phyloP scores from a whole-genome alignment of 768 basidiomycete species.

The Rhodotorula babjevae region DNA sequence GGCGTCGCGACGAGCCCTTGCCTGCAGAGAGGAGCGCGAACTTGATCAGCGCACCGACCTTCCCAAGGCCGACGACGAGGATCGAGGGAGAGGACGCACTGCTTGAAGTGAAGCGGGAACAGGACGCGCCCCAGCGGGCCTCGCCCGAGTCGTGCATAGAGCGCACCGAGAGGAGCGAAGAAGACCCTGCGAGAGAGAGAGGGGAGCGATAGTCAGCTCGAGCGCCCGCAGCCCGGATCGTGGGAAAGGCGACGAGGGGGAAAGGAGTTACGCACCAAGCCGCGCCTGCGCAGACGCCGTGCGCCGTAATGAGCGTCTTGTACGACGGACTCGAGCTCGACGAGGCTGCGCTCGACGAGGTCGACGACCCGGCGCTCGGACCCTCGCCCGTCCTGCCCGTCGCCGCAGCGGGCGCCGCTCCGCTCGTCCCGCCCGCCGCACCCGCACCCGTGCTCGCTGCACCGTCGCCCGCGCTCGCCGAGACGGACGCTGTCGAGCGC shows the following conservation, averaged over 20 bases:
- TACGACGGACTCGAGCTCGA: background rate
- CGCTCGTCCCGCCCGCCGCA: too few relatives aligned
- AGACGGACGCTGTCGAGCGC: background rate
- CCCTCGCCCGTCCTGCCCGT: too few relatives aligned
- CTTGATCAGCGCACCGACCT: background rate
- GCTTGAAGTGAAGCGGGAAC: conserved; percentile 24
- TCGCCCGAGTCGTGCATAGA: conserved; percentile 19
- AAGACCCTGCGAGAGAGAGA: background rate
- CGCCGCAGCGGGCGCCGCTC: too few relatives aligned
- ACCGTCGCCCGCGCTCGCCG: background rate
- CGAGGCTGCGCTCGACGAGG: background rate
- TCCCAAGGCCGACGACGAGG: background rate
- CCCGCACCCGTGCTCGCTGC: too few relatives aligned
- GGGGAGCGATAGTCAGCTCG: too few relatives aligned
- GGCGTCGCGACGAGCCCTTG: conserved; percentile 10
- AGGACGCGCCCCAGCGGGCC: background rate
- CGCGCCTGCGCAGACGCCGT: conserved; percentile 8
- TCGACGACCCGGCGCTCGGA: background rate
- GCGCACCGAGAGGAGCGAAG: conserved; percentile 20
- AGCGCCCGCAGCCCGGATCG: background rate
- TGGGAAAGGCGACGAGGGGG: background rate
- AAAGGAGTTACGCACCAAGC: conserved; percentile 14
- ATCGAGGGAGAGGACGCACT: background rate
- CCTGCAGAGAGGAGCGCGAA: background rate
- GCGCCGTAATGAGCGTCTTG: conserved; percentile 7